These are phyloP conservation scores for Microbotryum silenes-acaulis DNA, from an alignment of 1,284 basidiomycete genomes.

Conservation along the genomic window DNA sequence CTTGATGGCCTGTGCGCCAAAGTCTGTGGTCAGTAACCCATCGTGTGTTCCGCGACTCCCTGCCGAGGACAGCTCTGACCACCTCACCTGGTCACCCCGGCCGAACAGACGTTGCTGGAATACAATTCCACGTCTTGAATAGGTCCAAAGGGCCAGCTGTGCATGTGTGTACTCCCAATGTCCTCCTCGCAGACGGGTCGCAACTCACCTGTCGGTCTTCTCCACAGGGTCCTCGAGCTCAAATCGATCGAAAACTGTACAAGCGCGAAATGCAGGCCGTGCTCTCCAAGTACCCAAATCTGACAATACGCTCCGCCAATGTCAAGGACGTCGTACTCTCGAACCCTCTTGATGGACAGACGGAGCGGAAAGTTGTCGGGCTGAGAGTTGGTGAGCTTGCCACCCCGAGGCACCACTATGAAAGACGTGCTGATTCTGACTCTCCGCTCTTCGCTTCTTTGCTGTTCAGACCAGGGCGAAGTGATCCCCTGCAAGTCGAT, in stretches of 20 bases:
- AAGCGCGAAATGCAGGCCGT: conserved; percentile 68
- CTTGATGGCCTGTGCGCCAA: conserved; percentile 42
- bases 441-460: not conserved
- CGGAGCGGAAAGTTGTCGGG: conserved; percentile 52
- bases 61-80: not conserved
- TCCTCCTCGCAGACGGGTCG: too few relatives aligned
- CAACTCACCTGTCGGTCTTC: not conserved
- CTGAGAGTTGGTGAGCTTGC: conserved; percentile 56
- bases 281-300: conserved; percentile 57
- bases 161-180: conserved; percentile 50
- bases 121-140: conserved; percentile 79
- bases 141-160: conserved; percentile 78
- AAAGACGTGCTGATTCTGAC: not conserved
- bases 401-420: not conserved
- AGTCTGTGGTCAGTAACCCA: conserved; percentile 27
- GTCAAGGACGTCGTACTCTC: conserved; percentile 72
- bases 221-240: conserved; percentile 70
- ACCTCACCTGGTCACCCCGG: too few relatives aligned
- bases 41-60: not conserved
- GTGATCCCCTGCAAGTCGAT: conserved; percentile 66
- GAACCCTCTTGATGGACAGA: conserved; percentile 4
- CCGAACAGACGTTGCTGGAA: conserved; percentile 65
- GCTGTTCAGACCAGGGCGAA: conserved; percentile 59
- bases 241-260: conserved; percentile 76
- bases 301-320: conserved; percentile 62